Conservation (phyloP, 2,329 filamentous ascomycete genomes). For the Alternaria triticina region DNA sequence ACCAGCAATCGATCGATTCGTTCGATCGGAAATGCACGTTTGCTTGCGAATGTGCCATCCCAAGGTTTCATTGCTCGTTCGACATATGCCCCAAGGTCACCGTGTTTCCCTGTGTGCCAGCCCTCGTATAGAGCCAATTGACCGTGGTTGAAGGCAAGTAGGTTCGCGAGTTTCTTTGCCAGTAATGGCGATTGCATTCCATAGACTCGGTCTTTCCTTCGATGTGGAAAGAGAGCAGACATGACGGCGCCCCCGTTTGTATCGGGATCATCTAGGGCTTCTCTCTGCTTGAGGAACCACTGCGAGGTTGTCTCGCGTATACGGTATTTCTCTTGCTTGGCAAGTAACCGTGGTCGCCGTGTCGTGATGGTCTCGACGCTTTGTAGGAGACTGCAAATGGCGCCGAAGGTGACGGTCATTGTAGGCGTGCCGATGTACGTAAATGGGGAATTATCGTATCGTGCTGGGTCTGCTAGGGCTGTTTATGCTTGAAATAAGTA, state of each 20-base stretch:
- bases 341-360: slow-evolving; percentile 50
- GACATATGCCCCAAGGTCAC: slow-evolving; percentile 76
- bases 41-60: slow-evolving; percentile 50
- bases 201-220: slow-evolving; percentile 79
- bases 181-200: slow-evolving; percentile 68
- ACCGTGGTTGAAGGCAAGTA: slow-evolving; percentile 68
- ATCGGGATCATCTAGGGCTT: slow-evolving; percentile 62
- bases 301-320: slow-evolving; percentile 54
- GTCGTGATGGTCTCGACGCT: slow-evolving; percentile 62
- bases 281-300: slow-evolving; percentile 74
- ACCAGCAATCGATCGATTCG: slow-evolving; percentile 73
- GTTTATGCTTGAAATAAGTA: neutral
- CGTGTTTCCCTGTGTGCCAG: slow-evolving; percentile 65
- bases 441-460: neutral
- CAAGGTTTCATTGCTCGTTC: slow-evolving; percentile 68
- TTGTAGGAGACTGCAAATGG: slow-evolving; percentile 77
- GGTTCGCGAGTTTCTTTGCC: slow-evolving; percentile 70
- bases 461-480: neutral
- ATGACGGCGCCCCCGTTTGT: slow-evolving; percentile 70
- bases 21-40: slow-evolving; percentile 64
- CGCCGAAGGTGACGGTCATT: slow-evolving; percentile 73
- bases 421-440: neutral
- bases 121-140: slow-evolving; percentile 67
- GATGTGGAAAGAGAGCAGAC: slow-evolving; percentile 77
- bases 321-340: slow-evolving; percentile 32